Percentiles rank a stretch among this genome's conserved stretches.
Evolutionary conservation across 176 grass and related monocot species (phyloP).

Genomic region (Juncus inflexus): DNA sequence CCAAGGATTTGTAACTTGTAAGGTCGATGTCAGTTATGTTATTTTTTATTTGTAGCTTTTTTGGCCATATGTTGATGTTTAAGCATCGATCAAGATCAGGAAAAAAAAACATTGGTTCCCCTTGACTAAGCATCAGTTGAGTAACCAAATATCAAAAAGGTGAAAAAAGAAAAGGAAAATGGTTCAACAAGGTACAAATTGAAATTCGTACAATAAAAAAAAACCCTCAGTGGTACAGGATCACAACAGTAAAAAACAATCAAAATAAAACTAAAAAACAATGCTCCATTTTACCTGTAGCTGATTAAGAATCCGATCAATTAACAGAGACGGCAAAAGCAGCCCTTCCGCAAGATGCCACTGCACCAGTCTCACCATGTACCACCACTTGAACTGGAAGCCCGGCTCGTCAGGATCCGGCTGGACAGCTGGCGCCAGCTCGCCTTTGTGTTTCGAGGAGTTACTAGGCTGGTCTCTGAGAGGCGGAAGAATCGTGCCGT

Average conservation of each 20-base stretch:
- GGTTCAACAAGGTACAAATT: neutral
- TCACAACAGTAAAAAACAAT: no score
- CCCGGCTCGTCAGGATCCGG: slow-evolving; percentile 56
- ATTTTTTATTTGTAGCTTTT: no score
- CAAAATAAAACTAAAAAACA: slow-evolving; percentile 7
- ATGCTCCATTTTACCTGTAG: slow-evolving; percentile 51
- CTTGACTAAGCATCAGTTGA: no score
- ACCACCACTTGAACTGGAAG: slow-evolving; percentile 81
- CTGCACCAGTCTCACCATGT: slow-evolving; percentile 82
- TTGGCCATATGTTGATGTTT: slow-evolving; percentile 3
- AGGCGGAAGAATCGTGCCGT: slow-evolving; percentile 45
- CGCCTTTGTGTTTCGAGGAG: slow-evolving; percentile 53
- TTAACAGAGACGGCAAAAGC: slow-evolving; percentile 65
- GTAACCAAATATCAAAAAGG: no score
- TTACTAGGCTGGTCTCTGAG: slow-evolving; percentile 63
- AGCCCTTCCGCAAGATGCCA: slow-evolving; percentile 93
- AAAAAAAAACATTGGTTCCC: neutral
- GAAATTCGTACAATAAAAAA: no score
- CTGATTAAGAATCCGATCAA: slow-evolving; percentile 69
- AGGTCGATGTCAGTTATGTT: no score
- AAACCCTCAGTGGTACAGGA: no score
- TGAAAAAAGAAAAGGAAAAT: slow-evolving; percentile 15
- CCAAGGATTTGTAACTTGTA: no score
- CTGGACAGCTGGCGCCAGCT: slow-evolving; percentile 37
- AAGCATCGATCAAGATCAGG: slow-evolving; percentile 19